Evolutionary conservation across 2,329 filamentous ascomycete species (phyloP), one percentile per base, ranked within the genome.

Genomic region (Chaetomiaceae sp.): DNA sequence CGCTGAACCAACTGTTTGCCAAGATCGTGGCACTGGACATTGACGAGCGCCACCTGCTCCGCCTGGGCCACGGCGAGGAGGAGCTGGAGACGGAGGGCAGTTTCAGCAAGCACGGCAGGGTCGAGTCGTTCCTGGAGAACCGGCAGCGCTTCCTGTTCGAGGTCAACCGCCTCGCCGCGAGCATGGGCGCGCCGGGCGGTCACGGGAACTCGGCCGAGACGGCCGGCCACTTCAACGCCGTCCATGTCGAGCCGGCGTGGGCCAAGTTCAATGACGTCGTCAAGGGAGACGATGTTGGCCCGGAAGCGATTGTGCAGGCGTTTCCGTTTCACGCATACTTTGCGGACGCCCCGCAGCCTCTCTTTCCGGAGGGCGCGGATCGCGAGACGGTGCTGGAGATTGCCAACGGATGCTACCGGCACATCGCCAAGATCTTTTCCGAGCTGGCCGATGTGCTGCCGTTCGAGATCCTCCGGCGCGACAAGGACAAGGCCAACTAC

Each of bases 21-120:
- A 99, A 99, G 74, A 99, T 99, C 57, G 87, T 92, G n/a, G 88
- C 88, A 5, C 77, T 99, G 25, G 91, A 97, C 64, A 97, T 99
- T 61, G 95, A 99, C 65, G 88, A 95, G 71, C 85, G 94, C 36
- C 94, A 99, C 75, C 78, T 99, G 54, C 78, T 99, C 48, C 87
- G 94, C 55, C 79, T 99, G 33, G 94, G 94, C 33, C 94, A 96
- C 68, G 94, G 94, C 37, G 95, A 99, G 69, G 94, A 96, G 66
- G 94, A 97, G 53, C 78, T 97, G 6, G 87, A 89, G 54, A 91
- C 89, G 0, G 87, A 94, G 63, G 82, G 81, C 17, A 95, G 82
- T 69, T 97, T 95, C 69, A 91, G 90, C 77, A 99, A 97, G 71
- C 85, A 91, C 69, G 94, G 94, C 1, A 84, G 94, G 40, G 91